Evolutionary conservation across 768 basidiomycete genomes (phyloP), one percentile per base, ranked within the genome.

Genomic region (Boletales sp.): DNA sequence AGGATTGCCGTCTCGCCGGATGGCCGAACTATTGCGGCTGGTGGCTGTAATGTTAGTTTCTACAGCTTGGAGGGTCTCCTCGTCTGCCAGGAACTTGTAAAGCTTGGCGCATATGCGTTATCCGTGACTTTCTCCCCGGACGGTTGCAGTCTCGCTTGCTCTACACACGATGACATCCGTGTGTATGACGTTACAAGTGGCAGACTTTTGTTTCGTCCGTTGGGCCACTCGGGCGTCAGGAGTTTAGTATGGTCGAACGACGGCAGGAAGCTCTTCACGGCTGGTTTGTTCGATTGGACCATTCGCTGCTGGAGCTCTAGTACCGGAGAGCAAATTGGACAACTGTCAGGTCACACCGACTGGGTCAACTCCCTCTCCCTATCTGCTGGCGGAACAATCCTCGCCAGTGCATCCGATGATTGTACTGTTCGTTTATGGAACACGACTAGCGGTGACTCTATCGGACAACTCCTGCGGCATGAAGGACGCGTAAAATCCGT

Each of bases 331-430:
- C 17, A 5, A 12, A 43, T 50, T 3, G 40, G 48, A 29, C 15
- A 15, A 2, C 34, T 36, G 0, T 53, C 45, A 13, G 36, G 31
- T 27, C 55, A 47, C 19, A 42, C 40, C 1, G 1, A 15, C 14
- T 0, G 0, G 0, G 17, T 47, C 42, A 0, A 0, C 15, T 42
- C 48, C 1, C 32, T 51, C 12, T 53, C 51, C 1, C 51, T 50
- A 19, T 53, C 51, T 1, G 29, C 45, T 0, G 41, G 48, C 11
- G 57, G 52, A 7, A 21, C 19, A 0, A 49, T 38, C 19, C 38
- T 58, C 13, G 57, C 57, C 2, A 58, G 56, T 13, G 44, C 38
- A 2, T 57, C 57, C 2, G 2, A 0, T 4, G 56, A 58, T 43
- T 0, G 14, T 3, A 39, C 49, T 0, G 9, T 58, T 29, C 40